Base-by-base conservation (phyloP, 495 filamentous ascomycete genomes). In the Daldinia grandis region DNA sequence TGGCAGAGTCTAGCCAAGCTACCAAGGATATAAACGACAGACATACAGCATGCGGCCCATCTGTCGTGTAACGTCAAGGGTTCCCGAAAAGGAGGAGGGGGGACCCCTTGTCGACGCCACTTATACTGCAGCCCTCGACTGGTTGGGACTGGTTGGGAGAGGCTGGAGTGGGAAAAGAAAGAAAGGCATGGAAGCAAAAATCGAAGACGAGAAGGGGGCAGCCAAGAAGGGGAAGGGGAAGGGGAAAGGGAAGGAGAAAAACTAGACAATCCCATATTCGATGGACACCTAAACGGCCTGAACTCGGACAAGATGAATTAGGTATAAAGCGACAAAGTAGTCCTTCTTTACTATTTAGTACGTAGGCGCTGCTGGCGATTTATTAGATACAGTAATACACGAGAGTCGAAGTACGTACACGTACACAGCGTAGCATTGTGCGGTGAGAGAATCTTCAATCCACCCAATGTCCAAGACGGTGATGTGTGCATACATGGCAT, bases 21-120 rank as follows among this genome's bases (percentile, higher is more conserved):
- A 63, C 58, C 63, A 53, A 59, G 56, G 54, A 42, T 53, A 47
- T 72, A 71, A 57, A 72, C 64, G 70, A 64, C 64, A 68, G 70
- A 72, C 56, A 72, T 57, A 61, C 64, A 72, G 69, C 64, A 72
- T 68, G 70, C 64, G 64, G 65, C 17, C 31, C 37, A 24, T 56
- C 64, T 72, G 70, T 64, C 70, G 70, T 72, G 70, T 72, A 72
- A 72, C 70, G 19, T 72, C 70, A 68, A 72, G 65, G 70, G 70
- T 72, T 65, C 66, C 61, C 55, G 51, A 65, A 67, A 58, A 50
- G 19, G 49, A 63, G 54, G 24, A 31, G 38, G 50, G 35, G 58
- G 66, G 15, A 5, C 15, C 15, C 62, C 56, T 56, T 65, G 28
- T 62, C 40, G 56, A 56, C 51, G 40, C 62, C 51, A 44, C 67